These are phyloP conservation scores for Thalassiosira livingstoniorum DNA, from an alignment of 352 stramenopile genomes.

Conservation along the genomic window DNA sequence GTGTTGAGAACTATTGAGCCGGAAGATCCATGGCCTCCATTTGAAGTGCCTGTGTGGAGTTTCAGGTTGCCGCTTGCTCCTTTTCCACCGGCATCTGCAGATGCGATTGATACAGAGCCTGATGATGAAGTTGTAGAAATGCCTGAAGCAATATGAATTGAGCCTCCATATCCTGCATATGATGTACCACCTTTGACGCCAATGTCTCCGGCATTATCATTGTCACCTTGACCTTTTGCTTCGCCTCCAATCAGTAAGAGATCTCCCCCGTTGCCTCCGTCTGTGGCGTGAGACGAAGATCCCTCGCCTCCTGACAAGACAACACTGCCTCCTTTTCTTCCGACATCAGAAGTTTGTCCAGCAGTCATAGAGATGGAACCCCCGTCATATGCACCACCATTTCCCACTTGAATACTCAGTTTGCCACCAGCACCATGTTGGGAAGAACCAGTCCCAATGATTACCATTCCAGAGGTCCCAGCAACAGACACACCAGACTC, in stretches of 20 bases:
- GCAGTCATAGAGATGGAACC: constrained; percentile 87
- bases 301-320: constrained; percentile 87
- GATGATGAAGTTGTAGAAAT: constrained; percentile 86
- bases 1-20: constrained; percentile 53
- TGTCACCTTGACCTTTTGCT: constrained; percentile 88
- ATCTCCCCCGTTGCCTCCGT: constrained; percentile 91
- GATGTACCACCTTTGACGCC: constrained; percentile 85
- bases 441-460: constrained; percentile 86
- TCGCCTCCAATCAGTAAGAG: constrained; percentile 89
- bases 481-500: constrained; percentile 85
- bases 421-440: constrained; percentile 86
- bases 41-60: constrained; percentile 50
- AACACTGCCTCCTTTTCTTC: constrained; percentile 86
- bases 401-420: constrained; percentile 87
- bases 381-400: constrained; percentile 86
- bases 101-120: constrained; percentile 63
- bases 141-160: constrained; percentile 73
- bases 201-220: constrained; percentile 90
- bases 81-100: background rate
- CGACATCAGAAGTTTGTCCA: constrained; percentile 79
- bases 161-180: constrained; percentile 79
- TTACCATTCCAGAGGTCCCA: constrained; percentile 86
- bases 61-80: constrained; percentile 53
- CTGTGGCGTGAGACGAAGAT: constrained; percentile 87
- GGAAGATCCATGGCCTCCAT: constrained; percentile 11